Conservation (phyloP, 257 asterid species). For the Thymus mandschuricus region DNA sequence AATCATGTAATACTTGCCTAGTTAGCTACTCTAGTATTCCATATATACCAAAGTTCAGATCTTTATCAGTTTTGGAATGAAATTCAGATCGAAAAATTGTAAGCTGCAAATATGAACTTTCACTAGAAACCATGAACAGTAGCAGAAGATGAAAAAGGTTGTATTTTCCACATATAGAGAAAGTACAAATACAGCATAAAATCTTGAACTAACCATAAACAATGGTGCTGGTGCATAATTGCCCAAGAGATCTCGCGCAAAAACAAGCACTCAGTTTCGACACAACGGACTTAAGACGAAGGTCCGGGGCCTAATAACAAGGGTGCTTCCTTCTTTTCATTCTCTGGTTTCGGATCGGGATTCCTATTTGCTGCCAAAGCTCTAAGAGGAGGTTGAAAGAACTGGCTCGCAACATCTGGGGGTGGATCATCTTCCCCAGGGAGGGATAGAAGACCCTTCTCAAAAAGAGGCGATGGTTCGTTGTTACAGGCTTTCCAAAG, state of each 20-base stretch:
- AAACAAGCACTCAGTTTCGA: not conserved
- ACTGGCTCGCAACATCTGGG: slow-evolving; percentile 83
- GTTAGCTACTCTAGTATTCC: not conserved
- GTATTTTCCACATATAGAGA: not conserved
- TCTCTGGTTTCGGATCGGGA: slow-evolving; percentile 37
- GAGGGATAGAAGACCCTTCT: slow-evolving; percentile 68
- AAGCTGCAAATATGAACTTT: not conserved
- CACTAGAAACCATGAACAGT: not conserved
- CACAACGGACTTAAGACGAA: not conserved
- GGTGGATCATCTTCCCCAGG: slow-evolving; percentile 87
- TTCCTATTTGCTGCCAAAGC: slow-evolving; percentile 74
- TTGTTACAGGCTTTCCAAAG: slow-evolving; percentile 67
- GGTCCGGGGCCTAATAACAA: slow-evolving; percentile 62
- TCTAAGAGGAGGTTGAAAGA: slow-evolving; percentile 77
- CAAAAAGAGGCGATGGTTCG: slow-evolving; percentile 78
- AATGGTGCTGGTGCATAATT: not conserved
- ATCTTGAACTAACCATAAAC: not conserved
- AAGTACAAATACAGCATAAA: slow-evolving; percentile 4
- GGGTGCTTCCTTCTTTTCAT: slow-evolving; percentile 56
- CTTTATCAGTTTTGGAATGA: not conserved
- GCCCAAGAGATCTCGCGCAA: not conserved
- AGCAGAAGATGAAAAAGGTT: not conserved
- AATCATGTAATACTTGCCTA: not conserved
- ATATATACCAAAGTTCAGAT: not conserved
- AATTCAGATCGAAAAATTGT: not conserved